phyloP scores from a whole-genome alignment of 2,329 filamentous ascomycete species.

The Ophiostoma perfectum region DNA sequence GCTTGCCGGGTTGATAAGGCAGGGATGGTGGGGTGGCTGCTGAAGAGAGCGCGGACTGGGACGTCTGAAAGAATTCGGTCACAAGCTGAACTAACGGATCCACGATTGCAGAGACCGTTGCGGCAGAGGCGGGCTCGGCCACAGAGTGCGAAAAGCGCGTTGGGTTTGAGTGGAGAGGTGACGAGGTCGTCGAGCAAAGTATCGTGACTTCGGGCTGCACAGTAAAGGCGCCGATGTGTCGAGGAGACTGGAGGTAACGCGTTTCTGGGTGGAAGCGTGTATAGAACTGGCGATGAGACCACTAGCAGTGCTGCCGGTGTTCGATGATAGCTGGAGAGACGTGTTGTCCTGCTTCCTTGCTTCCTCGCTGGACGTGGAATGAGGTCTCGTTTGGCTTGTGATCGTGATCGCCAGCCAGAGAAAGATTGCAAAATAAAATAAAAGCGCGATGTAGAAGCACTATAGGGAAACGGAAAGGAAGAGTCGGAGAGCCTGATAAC shows the following conservation, averaged over 20 bases:
- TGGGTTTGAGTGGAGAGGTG: conserved; percentile 21
- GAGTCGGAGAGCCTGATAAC: not conserved
- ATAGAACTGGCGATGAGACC: no score
- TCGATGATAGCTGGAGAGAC: not conserved
- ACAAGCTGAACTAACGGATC: conserved; percentile 46
- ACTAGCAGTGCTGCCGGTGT: no score
- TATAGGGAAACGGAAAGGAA: not conserved
- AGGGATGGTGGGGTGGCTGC: conserved; percentile 17
- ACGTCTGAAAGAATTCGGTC: conserved; percentile 34
- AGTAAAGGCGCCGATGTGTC: conserved; percentile 13
- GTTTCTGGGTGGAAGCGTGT: not conserved
- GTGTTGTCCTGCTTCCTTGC: not conserved
- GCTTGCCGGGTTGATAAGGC: conserved; percentile 8
- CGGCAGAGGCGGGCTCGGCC: conserved; percentile 54
- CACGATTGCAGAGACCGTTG: conserved; percentile 49
- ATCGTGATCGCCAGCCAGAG: conserved; percentile 13
- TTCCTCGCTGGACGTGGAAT: not conserved
- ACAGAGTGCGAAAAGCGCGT: conserved; percentile 43
- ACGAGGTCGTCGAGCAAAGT: conserved; percentile 16
- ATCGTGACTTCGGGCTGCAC: conserved; percentile 15
- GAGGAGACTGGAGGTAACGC: not conserved
- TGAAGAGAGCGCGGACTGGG: conserved; percentile 17
- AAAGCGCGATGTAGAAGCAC: not conserved
- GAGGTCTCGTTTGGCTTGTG: conserved; percentile 19
- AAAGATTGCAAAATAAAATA: not conserved